Conservation (phyloP, 2,329 filamentous ascomycete species). For the Clarireedia homoeocarpa region DNA sequence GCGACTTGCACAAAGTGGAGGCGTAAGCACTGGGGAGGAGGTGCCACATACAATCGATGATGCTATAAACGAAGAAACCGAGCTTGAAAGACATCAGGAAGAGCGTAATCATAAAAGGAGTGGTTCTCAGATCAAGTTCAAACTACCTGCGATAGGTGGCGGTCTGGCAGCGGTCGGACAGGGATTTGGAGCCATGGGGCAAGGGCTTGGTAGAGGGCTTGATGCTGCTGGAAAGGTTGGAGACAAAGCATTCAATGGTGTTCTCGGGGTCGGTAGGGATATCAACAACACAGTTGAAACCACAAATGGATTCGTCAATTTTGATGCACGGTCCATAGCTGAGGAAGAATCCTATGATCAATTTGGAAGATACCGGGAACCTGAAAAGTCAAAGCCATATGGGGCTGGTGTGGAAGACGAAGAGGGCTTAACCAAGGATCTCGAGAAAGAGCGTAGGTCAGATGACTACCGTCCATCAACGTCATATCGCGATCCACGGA, state of each 20-base stretch:
- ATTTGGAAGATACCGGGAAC: slow-evolving; percentile 23
- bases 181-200: slow-evolving; percentile 23
- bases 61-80: slow-evolving; percentile 35
- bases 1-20: slow-evolving; percentile 39
- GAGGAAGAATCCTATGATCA: slow-evolving; percentile 25
- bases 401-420: slow-evolving; percentile 18
- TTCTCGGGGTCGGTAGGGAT: slow-evolving; percentile 40
- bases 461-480: slow-evolving; percentile 9
- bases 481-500: neutral
- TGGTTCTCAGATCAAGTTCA: slow-evolving; percentile 17
- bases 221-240: slow-evolving; percentile 30
- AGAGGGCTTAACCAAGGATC: slow-evolving; percentile 5
- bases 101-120: slow-evolving; percentile 1
- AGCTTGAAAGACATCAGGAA: slow-evolving; percentile 15
- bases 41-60: slow-evolving; percentile 45
- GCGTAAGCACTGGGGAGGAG: slow-evolving; percentile 44
- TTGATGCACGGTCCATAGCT: slow-evolving; percentile 16
- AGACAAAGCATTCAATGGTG: slow-evolving; percentile 38
- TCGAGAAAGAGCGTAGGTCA: neutral
- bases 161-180: slow-evolving; percentile 24
- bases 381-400: slow-evolving; percentile 11
- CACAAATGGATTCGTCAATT: slow-evolving; percentile 36
- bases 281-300: slow-evolving; percentile 46
- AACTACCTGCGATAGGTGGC: slow-evolving; percentile 18
- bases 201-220: slow-evolving; percentile 24